Percentiles rank a stretch among this genome's conserved stretches.
Evolutionary conservation across 306 rosid genomes (phyloP).

Genomic region (Elaeagnus macrophylla): DNA sequence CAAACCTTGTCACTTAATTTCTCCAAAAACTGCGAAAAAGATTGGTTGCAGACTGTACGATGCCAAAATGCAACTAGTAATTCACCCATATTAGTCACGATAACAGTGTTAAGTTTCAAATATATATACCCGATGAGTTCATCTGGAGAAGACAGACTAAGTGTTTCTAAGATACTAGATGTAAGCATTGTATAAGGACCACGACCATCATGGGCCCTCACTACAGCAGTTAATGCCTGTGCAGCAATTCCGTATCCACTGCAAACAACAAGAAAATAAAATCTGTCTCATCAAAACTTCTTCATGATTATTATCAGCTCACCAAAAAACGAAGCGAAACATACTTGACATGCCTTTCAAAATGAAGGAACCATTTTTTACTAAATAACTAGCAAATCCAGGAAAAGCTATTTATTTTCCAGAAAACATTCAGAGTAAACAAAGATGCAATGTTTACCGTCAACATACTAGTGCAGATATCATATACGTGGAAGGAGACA

Average conservation of each 20-base stretch:
- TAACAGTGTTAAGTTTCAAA: not conserved
- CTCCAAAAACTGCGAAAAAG: slow-evolving; percentile 5
- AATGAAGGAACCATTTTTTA: no score
- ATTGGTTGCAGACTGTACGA: slow-evolving; percentile 17
- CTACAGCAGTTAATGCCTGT: slow-evolving; percentile 64
- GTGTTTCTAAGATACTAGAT: slow-evolving; percentile 38
- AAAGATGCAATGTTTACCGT: no score
- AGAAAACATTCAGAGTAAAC: no score
- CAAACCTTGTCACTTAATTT: slow-evolving; percentile 10
- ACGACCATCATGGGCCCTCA: slow-evolving; percentile 78
- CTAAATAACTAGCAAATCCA: no score
- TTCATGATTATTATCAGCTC: not conserved
- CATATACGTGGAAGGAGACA: no score
- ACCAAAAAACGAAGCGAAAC: not conserved
- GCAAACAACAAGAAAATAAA: slow-evolving; percentile 16
- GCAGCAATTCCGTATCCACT: slow-evolving; percentile 91
- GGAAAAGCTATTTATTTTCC: no score
- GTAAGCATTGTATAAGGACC: slow-evolving; percentile 66
- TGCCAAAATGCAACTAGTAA: slow-evolving; percentile 14
- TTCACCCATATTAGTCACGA: not conserved
- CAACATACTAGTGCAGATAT: no score
- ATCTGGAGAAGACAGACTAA: slow-evolving; percentile 67
- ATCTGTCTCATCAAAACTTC: no score
- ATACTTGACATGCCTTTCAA: not conserved
- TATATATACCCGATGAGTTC: slow-evolving; percentile 64